phyloP scores from a whole-genome alignment of 1,284 basidiomycete genomes.

The Coriolopsis trogii region DNA sequence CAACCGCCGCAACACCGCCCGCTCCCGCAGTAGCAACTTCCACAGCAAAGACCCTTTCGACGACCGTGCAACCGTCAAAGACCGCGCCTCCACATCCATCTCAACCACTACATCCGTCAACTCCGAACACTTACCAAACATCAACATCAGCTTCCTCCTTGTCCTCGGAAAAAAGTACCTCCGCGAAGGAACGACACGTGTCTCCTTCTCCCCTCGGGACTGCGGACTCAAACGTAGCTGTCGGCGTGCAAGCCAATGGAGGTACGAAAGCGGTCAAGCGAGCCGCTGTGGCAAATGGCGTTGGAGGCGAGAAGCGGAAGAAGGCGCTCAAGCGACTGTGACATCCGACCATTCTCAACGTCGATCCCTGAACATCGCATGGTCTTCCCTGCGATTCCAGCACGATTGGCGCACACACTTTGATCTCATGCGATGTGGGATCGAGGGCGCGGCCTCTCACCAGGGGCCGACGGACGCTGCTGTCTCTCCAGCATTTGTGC shows the following conservation, averaged over 20 bases:
- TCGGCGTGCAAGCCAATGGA: constrained; percentile 39
- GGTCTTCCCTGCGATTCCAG: neutral
- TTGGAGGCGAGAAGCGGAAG: constrained; percentile 77
- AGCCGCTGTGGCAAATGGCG: constrained; percentile 53
- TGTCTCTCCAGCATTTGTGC: neutral
- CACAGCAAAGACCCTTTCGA: constrained; percentile 22
- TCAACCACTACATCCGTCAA: constrained; percentile 40
- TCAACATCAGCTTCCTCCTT: constrained; percentile 40
- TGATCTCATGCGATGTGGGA: neutral
- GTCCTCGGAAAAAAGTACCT: constrained; percentile 43
- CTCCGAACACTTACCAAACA: constrained; percentile 41
- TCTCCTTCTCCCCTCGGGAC: constrained; percentile 68
- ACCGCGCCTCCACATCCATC: constrained; percentile 27
- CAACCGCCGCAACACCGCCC: constrained; percentile 7
- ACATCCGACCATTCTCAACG: constrained; percentile 3
- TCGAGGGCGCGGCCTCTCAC: neutral
- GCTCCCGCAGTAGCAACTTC: constrained; percentile 20
- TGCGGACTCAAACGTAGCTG: constrained; percentile 66
- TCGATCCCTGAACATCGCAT: neutral
- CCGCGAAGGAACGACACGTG: constrained; percentile 56
- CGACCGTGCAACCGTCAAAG: neutral
- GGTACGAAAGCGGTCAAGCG: constrained; percentile 67
- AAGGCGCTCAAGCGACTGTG: constrained; percentile 81
- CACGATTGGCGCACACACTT: neutral
- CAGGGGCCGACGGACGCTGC: neutral